These are phyloP conservation scores for Syzygium malaccense DNA, from an alignment of 441 rosid species.

Conservation along the genomic window DNA sequence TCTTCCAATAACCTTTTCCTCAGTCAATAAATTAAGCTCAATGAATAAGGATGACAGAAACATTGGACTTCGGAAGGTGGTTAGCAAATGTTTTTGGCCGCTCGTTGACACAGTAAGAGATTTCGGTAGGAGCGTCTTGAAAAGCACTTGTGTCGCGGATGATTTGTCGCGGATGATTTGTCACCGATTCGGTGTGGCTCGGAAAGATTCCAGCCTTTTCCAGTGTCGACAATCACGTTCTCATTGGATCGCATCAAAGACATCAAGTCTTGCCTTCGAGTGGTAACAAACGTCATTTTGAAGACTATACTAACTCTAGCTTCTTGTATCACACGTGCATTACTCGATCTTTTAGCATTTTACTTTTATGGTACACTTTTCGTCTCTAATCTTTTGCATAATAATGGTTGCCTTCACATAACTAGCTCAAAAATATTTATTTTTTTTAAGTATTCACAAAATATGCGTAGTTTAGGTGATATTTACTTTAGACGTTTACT, in stretches of 20 bases:
- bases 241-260: background rate
- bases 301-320: background rate
- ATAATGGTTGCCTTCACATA: background rate
- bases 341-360: background rate
- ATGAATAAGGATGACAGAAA: too few species aligned
- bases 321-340: background rate
- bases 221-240: background rate
- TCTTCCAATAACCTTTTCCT: too few species aligned
- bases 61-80: background rate
- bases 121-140: background rate
- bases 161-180: background rate
- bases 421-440: background rate
- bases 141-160: background rate
- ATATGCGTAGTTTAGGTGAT: background rate
- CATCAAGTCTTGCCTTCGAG: background rate
- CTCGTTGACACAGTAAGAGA: background rate
- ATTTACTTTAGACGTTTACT: background rate
- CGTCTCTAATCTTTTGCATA: background rate
- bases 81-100: background rate
- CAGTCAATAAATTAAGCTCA: too few species aligned
- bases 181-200: background rate
- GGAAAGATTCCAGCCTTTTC: background rate
- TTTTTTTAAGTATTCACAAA: background rate
- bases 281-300: background rate
- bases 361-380: background rate